Base-by-base conservation (phyloP, 1,139 yeast species). In the Kazachstania sp. region DNA sequence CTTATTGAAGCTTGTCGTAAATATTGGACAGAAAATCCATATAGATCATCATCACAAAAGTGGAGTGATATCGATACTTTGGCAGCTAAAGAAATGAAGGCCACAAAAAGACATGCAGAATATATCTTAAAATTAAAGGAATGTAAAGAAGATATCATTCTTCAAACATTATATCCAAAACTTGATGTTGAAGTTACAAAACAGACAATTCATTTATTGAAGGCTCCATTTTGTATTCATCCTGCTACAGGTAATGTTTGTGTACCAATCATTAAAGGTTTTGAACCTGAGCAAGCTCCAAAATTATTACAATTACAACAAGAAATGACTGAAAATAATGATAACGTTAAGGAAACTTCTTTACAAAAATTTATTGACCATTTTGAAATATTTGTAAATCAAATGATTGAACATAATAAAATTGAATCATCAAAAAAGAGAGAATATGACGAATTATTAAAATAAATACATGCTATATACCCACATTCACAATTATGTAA, bases 211-310 rank as follows among this genome's bases (percentile, higher is more conserved):
- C 99, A 92, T 71, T 81, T 92, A 69, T 77, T 92, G 59, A 92
- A 92, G 63, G 85, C 97, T 1, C 99, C 99, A n/a, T 92, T 94
- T 65, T 92, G 97, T 71, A 82, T 92, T 43, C 99, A 92, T 64
- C 99, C 99, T 1, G 82, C 88, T 6, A 94, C 99, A 0, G 97
- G 97, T n/a, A 85, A 88, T 57, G 86, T 92, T 4, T 92, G 98
- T 78, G 97, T 94, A 7, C 97, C 98, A 0, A 88, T 92, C 20
- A 61, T 54, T 35, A 63, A 61, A 48, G 78, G 19, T 32, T 92
- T 92, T 61, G 80, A 83, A 56, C 97, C 97, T 1, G 75, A 75
- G 56, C 72, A 71, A 13, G 92, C 95, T 1, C 98, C 98, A 8
- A 86, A 83, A 46, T 72, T 90, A 48, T 70, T 79, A 43, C 71